phyloP scores from a whole-genome alignment of 2,329 filamentous ascomycete genomes.

The Chaetomiaceae sp. region DNA sequence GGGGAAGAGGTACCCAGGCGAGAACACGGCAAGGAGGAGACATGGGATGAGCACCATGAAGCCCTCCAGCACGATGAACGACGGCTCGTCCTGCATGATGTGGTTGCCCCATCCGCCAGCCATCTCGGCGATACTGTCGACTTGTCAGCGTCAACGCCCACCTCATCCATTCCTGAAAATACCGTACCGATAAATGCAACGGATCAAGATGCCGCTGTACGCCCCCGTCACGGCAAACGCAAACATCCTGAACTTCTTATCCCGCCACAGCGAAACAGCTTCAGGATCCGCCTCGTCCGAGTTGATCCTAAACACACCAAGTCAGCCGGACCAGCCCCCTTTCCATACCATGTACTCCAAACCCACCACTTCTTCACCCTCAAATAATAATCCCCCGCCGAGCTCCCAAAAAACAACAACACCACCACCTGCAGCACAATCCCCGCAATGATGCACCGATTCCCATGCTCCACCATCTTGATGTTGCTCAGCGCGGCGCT shows the following conservation, averaged over 20 bases:
- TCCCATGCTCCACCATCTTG: constrained; percentile 41
- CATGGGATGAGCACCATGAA: constrained; percentile 49
- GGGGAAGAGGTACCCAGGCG: constrained; percentile 53
- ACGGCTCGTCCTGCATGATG: constrained; percentile 59
- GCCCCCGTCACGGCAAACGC: constrained; percentile 41
- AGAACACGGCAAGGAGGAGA: constrained; percentile 47
- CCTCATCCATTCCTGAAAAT: not conserved
- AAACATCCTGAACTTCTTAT: constrained; percentile 42
- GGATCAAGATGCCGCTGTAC: constrained; percentile 43
- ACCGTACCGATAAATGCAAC: constrained; percentile 52
- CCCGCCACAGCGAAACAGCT: constrained; percentile 39
- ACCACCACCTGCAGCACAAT: constrained; percentile 52
- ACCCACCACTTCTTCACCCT: constrained; percentile 34
- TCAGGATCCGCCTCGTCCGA: constrained; percentile 29
- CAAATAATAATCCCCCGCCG: constrained; percentile 43
- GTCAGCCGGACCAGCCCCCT: not conserved
- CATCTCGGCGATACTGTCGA: constrained; percentile 55
- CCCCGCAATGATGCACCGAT: constrained; percentile 51
- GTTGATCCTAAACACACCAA: constrained; percentile 29
- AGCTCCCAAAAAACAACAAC: constrained; percentile 41
- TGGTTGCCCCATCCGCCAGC: constrained; percentile 59
- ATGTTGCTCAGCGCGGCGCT: constrained; percentile 37
- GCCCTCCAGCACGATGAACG: constrained; percentile 56
- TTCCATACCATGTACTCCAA: not conserved
- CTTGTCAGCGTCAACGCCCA: constrained; percentile 1